These are phyloP conservation scores for Nemania diffusa DNA, from an alignment of 2,329 filamentous ascomycete genomes.

Conservation along the genomic window DNA sequence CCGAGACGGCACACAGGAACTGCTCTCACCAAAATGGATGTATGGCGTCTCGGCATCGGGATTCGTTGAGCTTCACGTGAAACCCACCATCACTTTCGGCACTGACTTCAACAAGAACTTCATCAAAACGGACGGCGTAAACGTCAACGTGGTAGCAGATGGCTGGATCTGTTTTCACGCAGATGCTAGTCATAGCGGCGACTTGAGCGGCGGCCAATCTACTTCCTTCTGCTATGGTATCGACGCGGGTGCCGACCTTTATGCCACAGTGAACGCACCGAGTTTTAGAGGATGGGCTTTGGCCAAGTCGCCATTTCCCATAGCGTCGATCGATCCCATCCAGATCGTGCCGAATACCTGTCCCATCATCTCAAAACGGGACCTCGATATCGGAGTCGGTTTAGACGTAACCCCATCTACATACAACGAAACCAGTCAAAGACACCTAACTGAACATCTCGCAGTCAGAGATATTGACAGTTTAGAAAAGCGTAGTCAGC, in stretches of 20 bases:
- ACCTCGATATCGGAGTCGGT: background rate
- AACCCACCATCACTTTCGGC: slow-evolving; percentile 12
- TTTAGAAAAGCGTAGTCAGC: background rate
- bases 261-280: slow-evolving; percentile 10
- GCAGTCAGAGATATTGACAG: too few relatives aligned
- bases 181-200: background rate
- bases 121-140: slow-evolving; percentile 2
- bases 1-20: slow-evolving; percentile 2
- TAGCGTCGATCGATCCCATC: background rate
- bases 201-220: background rate
- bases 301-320: background rate
- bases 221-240: slow-evolving; percentile 15
- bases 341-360: background rate
- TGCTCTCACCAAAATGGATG: background rate
- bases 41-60: background rate
- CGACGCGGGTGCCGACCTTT: slow-evolving; percentile 7
- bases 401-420: too few relatives aligned
- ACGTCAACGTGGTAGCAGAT: slow-evolving; percentile 15
- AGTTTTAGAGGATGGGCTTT: slow-evolving; percentile 2
- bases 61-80: slow-evolving; percentile 6
- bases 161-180: background rate
- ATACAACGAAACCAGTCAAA: too few relatives aligned
- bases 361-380: slow-evolving; percentile 11
- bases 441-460: too few relatives aligned
- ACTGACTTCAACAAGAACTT: background rate